phyloP scores from a whole-genome alignment of 441 rosid genomes.

The Dalechampia spathulata region DNA sequence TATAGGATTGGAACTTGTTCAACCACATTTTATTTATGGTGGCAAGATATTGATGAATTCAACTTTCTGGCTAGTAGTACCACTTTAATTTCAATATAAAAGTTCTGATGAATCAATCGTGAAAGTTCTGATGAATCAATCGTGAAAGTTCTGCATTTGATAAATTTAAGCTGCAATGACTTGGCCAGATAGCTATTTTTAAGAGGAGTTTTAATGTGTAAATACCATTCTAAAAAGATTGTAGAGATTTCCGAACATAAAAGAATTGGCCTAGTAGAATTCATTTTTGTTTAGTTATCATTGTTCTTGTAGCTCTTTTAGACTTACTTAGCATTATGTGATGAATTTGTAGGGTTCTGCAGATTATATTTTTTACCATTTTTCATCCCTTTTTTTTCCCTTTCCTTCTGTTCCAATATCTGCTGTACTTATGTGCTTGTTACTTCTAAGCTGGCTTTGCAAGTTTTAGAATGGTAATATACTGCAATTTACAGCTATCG shows the following conservation, averaged over 20 bases:
- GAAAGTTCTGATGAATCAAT: not conserved
- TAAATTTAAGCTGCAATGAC: not conserved
- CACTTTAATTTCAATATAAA: not conserved
- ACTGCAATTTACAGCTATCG: constrained; percentile 48
- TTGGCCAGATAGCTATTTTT: not conserved
- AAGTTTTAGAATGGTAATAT: not conserved
- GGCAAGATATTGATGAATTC: not conserved
- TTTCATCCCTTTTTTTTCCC: not conserved
- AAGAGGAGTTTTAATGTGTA: not conserved
- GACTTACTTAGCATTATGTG: too few relatives aligned
- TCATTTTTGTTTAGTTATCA: not conserved
- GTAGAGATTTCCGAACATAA: not conserved
- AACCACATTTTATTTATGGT: not conserved
- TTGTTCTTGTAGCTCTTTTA: too few relatives aligned
- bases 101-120: not conserved
- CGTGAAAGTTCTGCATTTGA: not conserved
- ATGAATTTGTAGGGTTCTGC: too few relatives aligned
- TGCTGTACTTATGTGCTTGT: not conserved
- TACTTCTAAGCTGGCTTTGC: constrained; percentile 2
- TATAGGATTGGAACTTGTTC: not conserved
- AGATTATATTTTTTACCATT: too few relatives aligned
- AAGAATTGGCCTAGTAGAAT: not conserved
- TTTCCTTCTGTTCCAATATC: not conserved
- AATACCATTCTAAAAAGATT: not conserved
- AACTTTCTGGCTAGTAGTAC: not conserved